Conservation (phyloP, 306 rosid species). For the Cicer judaicum region DNA sequence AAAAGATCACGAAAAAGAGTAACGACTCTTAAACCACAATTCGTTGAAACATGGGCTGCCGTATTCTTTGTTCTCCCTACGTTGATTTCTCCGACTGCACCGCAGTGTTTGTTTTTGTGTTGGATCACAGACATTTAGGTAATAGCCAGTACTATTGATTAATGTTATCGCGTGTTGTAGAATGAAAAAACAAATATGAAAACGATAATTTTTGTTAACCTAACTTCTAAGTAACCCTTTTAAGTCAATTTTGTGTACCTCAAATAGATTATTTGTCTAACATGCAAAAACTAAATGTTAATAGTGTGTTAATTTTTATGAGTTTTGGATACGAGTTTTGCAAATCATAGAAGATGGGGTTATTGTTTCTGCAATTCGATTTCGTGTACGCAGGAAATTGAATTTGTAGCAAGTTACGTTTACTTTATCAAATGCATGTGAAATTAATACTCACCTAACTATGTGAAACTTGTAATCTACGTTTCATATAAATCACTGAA, state of each 20-base stretch:
- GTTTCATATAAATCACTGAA: slow-evolving; percentile 33
- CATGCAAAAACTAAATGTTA: background rate
- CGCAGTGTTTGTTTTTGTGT: background rate
- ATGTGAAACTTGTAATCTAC: slow-evolving; percentile 48
- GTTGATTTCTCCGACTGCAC: slow-evolving; percentile 10
- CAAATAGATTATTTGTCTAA: background rate
- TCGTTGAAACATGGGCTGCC: slow-evolving; percentile 13
- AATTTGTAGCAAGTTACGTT: background rate
- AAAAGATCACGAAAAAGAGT: background rate
- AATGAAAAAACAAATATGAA: too few species aligned
- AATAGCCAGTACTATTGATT: background rate
- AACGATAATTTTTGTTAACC: slow-evolving; percentile 12
- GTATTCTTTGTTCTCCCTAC: background rate
- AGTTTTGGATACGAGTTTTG: background rate
- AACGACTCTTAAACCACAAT: background rate
- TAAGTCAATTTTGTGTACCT: slow-evolving; percentile 11
- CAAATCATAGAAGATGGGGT: background rate
- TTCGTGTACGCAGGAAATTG: background rate
- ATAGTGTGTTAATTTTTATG: background rate
- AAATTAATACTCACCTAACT: slow-evolving; percentile 51
- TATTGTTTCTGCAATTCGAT: background rate
- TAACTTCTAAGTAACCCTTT: slow-evolving; percentile 14
- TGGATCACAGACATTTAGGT: slow-evolving; percentile 25
- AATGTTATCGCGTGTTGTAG: too few species aligned
- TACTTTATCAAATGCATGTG: slow-evolving; percentile 5